Base-by-base conservation (phyloP, 2,329 filamentous ascomycete species). In the Fusarium gaditjirri region DNA sequence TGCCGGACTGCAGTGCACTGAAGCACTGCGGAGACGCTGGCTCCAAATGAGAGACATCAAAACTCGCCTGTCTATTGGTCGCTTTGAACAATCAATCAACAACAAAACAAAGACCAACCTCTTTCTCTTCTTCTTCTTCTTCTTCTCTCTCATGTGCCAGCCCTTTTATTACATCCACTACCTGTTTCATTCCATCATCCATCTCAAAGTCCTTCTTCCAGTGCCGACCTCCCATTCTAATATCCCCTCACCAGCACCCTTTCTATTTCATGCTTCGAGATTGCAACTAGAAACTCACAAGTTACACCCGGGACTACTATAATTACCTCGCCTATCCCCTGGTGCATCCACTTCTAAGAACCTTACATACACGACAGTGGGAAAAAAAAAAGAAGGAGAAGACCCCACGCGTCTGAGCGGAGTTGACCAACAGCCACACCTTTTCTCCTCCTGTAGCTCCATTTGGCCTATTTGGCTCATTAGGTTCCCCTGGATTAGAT, bases 381-480 rank as follows among this genome's bases (percentile, higher is more conserved):
- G 47, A 59, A 61, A 55, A 57, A 61, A n/a, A 68, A 57, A 68
- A 57, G 43, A 66, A 65, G 39, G 42, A 58, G 43, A 52, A 62
- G 52, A 76, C 75, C 75, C 75, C 73, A 76, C 75, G 73, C 73
- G 75, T 74, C 75, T 55, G 61, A 76, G 66, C 73, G 71, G 66
- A 65, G 72, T 62, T 74, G 61, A 63, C 68, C 65, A 56, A 13
- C 31, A 12, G 53, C 53, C 53, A 56, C 53, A 56, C 74, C 73
- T 74, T 68, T 64, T 60, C 57, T 25, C 63, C 50, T 62, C 47
- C 64, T 50, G 58, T 65, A 74, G 65, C 71, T 71, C 63, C 68
- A 72, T 66, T 35, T 42, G 36, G 23, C 38, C 36, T 47, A 42
- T 64, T 75, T 62, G 41, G 66, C 46, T 65, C 27, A 59, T 67